Evolutionary conservation across 1,139 yeast species (phyloP).

Genomic region (Candida gigantensis): DNA sequence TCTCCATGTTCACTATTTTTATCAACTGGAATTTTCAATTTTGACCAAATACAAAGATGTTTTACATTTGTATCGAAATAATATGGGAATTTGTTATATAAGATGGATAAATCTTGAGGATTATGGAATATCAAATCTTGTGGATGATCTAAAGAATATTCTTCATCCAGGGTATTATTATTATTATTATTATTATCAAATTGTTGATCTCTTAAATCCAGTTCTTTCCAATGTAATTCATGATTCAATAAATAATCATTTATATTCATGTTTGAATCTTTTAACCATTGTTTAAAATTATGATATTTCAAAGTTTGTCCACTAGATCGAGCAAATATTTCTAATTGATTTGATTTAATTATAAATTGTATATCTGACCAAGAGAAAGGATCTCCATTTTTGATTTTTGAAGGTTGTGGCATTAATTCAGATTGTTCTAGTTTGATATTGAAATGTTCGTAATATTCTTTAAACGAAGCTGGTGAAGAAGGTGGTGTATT

Average conservation of each 20-base stretch:
- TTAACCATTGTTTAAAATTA: constrained; percentile 34
- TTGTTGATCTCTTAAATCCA: constrained; percentile 25
- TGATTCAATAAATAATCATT: constrained; percentile 39
- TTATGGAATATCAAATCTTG: constrained; percentile 19
- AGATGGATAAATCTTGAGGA: constrained; percentile 29
- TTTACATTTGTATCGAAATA: constrained; percentile 35
- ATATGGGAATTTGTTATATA: constrained; percentile 47
- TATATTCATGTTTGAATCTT: constrained; percentile 26
- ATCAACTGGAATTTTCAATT: constrained; percentile 34
- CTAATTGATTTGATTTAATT: constrained; percentile 33
- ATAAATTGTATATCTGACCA: constrained; percentile 41
- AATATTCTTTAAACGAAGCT: constrained; percentile 7
- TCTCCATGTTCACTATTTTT: constrained; percentile 43
- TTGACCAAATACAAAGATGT: constrained; percentile 49
- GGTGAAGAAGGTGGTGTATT: constrained; percentile 16
- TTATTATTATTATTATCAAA: constrained; percentile 16
- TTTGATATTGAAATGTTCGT: constrained; percentile 11
- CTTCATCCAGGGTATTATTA: constrained; percentile 13
- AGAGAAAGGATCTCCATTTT: constrained; percentile 26
- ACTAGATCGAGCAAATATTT: constrained; percentile 42
- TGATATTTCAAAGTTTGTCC: constrained; percentile 34
- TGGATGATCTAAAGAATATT: constrained; percentile 15
- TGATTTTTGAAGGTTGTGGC: constrained; percentile 44
- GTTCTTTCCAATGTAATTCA: constrained; percentile 38
- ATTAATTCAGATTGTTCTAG: constrained; percentile 33